These are phyloP conservation scores for Polyporus tsugae DNA, from an alignment of 1,284 basidiomycete species.

Conservation along the genomic window DNA sequence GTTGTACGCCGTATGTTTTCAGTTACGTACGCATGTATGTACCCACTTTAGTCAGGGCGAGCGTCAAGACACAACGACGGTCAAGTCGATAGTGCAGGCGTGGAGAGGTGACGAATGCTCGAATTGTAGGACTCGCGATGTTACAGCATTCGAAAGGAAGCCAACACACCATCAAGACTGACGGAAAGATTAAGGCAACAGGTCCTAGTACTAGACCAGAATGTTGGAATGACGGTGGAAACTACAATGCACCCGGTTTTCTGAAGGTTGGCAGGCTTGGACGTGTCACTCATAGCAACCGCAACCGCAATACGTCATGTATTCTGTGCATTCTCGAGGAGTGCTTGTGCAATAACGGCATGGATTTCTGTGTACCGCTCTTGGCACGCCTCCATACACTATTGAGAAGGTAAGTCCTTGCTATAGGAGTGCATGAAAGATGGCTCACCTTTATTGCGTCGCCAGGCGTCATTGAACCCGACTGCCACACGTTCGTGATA, in stretches of 20 bases:
- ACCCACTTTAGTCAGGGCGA: no score
- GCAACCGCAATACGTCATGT: conserved; percentile 20
- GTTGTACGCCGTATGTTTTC: no score
- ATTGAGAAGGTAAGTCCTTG: conserved; percentile 15
- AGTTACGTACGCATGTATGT: not conserved
- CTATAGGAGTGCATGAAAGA: not conserved
- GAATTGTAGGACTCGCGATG: not conserved
- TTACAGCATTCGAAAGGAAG: not conserved
- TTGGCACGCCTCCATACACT: conserved; percentile 77
- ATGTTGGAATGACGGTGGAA: not conserved
- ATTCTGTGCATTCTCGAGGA: conserved; percentile 53
- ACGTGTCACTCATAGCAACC: not conserved
- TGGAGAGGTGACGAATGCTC: not conserved
- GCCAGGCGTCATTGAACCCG: conserved; percentile 64
- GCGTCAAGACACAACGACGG: not conserved
- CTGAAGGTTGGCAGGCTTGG: not conserved
- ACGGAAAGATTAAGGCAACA: no score
- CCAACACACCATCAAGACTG: no score
- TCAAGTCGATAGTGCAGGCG: not conserved
- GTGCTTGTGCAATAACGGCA: conserved; percentile 72
- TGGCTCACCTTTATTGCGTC: conserved; percentile 62
- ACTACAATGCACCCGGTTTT: not conserved
- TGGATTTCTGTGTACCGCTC: conserved; percentile 79
- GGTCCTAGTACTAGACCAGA: no score
- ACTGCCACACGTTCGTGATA: conserved; percentile 84